Evolutionary conservation across 2,329 filamentous ascomycete genomes (phyloP).

Genomic region (Colletotrichum phormii): DNA sequence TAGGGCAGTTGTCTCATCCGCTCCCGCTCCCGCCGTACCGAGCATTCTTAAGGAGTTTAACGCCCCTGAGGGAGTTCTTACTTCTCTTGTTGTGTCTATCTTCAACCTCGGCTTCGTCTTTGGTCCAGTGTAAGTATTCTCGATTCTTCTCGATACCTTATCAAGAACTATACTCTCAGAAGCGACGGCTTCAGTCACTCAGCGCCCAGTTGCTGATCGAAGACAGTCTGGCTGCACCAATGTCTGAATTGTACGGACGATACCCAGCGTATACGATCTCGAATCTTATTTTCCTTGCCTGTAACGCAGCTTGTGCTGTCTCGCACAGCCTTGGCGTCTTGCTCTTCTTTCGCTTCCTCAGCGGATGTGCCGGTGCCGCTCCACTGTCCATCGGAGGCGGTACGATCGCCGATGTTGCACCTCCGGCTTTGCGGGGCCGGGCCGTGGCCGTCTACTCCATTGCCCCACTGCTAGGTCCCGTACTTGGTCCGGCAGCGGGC

Average conservation of each 20-base stretch:
- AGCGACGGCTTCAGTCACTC: not conserved
- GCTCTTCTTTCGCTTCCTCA: constrained; percentile 46
- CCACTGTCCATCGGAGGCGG: constrained; percentile 48
- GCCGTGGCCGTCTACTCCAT: constrained; percentile 48
- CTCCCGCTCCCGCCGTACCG: constrained; percentile 8
- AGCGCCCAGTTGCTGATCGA: not conserved
- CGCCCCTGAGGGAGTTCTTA: constrained; percentile 39
- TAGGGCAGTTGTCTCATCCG: constrained; percentile 13
- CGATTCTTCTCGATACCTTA: too few relatives aligned
- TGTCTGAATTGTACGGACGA: constrained; percentile 48
- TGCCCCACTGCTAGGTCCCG: constrained; percentile 48
- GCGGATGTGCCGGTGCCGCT: constrained; percentile 42
- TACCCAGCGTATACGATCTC: constrained; percentile 43
- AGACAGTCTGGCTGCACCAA: constrained; percentile 42
- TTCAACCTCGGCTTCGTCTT: constrained; percentile 59
- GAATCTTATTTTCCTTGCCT: constrained; percentile 46
- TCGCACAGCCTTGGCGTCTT: constrained; percentile 43
- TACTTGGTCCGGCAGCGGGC: constrained; percentile 47
- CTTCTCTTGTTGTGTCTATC: constrained; percentile 59
- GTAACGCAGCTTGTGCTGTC: constrained; percentile 45
- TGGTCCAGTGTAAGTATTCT: constrained; percentile 48
- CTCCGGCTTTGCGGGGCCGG: constrained; percentile 45
- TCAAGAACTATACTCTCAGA: too few relatives aligned
- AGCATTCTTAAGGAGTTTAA: constrained; percentile 9
- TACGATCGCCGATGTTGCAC: constrained; percentile 50